phyloP scores from a whole-genome alignment of 2,329 filamentous ascomycete species.

The Penicillium sp. region DNA sequence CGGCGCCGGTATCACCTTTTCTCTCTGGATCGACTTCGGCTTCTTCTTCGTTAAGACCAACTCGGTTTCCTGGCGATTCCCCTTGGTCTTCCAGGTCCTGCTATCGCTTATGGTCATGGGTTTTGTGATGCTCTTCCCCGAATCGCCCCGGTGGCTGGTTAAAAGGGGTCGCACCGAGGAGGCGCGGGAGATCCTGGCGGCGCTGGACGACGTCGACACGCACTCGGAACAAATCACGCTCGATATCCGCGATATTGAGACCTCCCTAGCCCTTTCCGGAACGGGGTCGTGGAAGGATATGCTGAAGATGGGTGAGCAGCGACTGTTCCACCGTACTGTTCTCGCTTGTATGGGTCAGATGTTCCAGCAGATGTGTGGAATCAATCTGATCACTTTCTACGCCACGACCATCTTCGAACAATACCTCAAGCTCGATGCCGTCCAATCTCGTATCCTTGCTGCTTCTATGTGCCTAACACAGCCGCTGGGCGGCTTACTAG shows the following conservation, averaged over 20 bases:
- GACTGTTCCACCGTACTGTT: constrained; percentile 34
- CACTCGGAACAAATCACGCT: constrained; percentile 37
- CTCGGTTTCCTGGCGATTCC: constrained; percentile 46
- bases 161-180: constrained; percentile 39
- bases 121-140: constrained; percentile 36
- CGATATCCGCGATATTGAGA: constrained; percentile 42
- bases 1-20: constrained; percentile 44
- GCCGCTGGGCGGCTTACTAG: constrained; percentile 37
- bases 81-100: constrained; percentile 40
- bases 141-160: constrained; percentile 49
- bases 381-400: constrained; percentile 39
- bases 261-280: constrained; percentile 42
- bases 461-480: constrained; percentile 20
- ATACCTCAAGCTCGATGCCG: constrained; percentile 3
- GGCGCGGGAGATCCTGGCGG: constrained; percentile 36
- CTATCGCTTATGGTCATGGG: constrained; percentile 32
- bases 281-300: constrained; percentile 36
- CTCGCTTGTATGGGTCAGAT: constrained; percentile 36
- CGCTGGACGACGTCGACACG: constrained; percentile 44
- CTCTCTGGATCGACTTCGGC: constrained; percentile 51
- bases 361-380: constrained; percentile 39
- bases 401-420: constrained; percentile 14
- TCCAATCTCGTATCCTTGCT: constrained; percentile 9
- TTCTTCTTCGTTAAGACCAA: constrained; percentile 37
- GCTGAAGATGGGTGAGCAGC: constrained; percentile 36